phyloP scores from a whole-genome alignment of 2,329 filamentous ascomycete species.

The Rhynchosporium graminicola region DNA sequence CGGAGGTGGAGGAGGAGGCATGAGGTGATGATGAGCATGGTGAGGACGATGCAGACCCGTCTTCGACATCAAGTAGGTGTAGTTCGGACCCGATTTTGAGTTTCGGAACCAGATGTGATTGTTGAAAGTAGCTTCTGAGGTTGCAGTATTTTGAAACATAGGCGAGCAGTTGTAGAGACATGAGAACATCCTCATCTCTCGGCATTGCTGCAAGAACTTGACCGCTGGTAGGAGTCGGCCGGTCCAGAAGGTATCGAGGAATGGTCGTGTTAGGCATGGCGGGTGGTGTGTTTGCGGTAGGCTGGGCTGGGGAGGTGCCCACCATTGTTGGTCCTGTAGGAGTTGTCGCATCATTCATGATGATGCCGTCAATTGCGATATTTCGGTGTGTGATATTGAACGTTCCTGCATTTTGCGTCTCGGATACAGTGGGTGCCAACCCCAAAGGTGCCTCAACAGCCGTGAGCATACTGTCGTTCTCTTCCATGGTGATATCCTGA shows the following conservation, averaged over 20 bases:
- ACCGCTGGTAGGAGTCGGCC: slow-evolving; percentile 63
- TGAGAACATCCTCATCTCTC: slow-evolving; percentile 93
- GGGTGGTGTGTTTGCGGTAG: slow-evolving; percentile 67
- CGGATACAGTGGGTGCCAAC: slow-evolving; percentile 76
- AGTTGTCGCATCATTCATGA: slow-evolving; percentile 69
- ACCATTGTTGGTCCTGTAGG: slow-evolving; percentile 70
- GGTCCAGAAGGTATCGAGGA: slow-evolving; percentile 77
- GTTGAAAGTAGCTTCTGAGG: slow-evolving; percentile 90
- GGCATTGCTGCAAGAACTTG: slow-evolving; percentile 89
- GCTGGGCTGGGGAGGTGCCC: slow-evolving; percentile 66
- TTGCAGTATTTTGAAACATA: slow-evolving; percentile 99
- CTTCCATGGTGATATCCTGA: slow-evolving; percentile 75
- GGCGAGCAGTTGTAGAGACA: slow-evolving; percentile 94
- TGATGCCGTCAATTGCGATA: slow-evolving; percentile 80
- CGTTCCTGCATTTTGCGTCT: slow-evolving; percentile 80
- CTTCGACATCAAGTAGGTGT: slow-evolving; percentile 73
- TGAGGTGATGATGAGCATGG: slow-evolving; percentile 37
- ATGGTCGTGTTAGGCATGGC: slow-evolving; percentile 74
- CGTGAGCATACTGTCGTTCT: slow-evolving; percentile 77
- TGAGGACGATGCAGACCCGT: slow-evolving; percentile 44
- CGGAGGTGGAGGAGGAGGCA: slow-evolving; percentile 38
- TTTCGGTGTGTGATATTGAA: slow-evolving; percentile 93
- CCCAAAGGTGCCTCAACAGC: slow-evolving; percentile 69
- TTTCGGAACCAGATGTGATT: slow-evolving; percentile 88
- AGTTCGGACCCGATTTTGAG: slow-evolving; percentile 89